phyloP scores from a whole-genome alignment of 2,329 filamentous ascomycete genomes.

The Monosporascus sp. region DNA sequence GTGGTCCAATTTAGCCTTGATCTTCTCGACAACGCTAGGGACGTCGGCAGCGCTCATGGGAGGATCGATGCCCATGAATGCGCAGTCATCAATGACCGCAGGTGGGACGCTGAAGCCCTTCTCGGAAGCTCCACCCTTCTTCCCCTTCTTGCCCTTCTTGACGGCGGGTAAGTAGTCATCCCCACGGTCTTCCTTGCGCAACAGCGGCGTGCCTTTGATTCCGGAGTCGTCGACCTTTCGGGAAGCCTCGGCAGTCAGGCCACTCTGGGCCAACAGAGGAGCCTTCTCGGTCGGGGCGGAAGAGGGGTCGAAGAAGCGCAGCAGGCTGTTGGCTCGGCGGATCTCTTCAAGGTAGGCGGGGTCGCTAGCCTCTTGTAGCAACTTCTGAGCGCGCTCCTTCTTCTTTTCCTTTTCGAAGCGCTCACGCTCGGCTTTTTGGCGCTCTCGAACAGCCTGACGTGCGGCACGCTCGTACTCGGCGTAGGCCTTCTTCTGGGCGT shows the following conservation, averaged over 20 bases:
- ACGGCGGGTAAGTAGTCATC: constrained; percentile 79
- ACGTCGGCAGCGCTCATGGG: constrained; percentile 84
- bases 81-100: constrained; percentile 85
- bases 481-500: constrained; percentile 73
- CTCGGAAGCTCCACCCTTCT: constrained; percentile 53
- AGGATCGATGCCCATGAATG: constrained; percentile 77
- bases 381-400: constrained; percentile 68
- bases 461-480: constrained; percentile 79
- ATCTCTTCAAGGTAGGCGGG: constrained; percentile 93
- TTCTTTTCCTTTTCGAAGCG: constrained; percentile 65
- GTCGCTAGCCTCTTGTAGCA: constrained; percentile 75
- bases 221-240: constrained; percentile 80
- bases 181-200: constrained; percentile 81
- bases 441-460: constrained; percentile 69
- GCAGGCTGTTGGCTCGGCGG: constrained; percentile 76
- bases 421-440: constrained; percentile 74
- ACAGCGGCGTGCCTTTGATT: constrained; percentile 77
- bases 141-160: constrained; percentile 86
- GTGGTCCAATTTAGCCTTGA: constrained; percentile 82
- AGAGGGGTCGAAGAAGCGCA: constrained; percentile 84
- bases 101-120: constrained; percentile 76
- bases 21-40: constrained; percentile 73
- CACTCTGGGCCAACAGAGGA: constrained; percentile 58
- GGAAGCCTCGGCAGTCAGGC: constrained; percentile 71
- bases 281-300: constrained; percentile 60